Evolutionary conservation across 2,329 filamentous ascomycete species (phyloP).

Genomic region (Pestalotiopsis fici): DNA sequence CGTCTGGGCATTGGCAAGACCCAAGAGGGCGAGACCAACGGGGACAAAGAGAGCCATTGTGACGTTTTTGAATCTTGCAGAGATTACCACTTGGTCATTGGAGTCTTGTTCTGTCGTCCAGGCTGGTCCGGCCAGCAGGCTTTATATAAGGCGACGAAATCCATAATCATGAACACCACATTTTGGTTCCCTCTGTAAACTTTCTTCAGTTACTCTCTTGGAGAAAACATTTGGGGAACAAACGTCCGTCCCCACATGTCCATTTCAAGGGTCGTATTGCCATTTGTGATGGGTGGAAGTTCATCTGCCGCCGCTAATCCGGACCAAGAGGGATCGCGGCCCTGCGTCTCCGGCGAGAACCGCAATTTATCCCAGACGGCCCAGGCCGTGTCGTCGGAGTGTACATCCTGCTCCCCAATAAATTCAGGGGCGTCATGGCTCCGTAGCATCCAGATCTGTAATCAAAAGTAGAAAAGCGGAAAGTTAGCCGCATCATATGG

Average conservation of each 20-base stretch:
- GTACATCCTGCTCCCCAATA: not conserved
- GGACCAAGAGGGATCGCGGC: not conserved
- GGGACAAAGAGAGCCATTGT: conserved; percentile 25
- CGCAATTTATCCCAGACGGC: conserved; percentile 9
- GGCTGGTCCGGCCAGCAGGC: not conserved
- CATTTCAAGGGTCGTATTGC: conserved; percentile 17
- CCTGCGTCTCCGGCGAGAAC: conserved; percentile 6
- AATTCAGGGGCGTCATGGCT: not conserved
- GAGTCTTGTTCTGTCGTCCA: not conserved
- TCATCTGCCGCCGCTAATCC: conserved; percentile 14
- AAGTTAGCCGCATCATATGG: not conserved
- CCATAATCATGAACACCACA: not conserved
- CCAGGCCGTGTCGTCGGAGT: not conserved
- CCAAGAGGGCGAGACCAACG: conserved; percentile 26
- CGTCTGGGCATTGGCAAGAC: conserved; percentile 33
- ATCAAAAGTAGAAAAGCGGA: not conserved
- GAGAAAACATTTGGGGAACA: not conserved
- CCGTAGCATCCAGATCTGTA: not conserved
- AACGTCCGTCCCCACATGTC: conserved; percentile 10
- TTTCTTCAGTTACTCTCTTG: conserved; percentile 12
- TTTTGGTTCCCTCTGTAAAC: conserved; percentile 9
- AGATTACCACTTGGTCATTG: not conserved
- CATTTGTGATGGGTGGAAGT: conserved; percentile 20
- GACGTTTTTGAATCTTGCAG: not conserved
- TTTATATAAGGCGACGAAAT: not conserved